These are phyloP conservation scores for Russula abietina DNA, from an alignment of 768 basidiomycete genomes.

Conservation along the genomic window DNA sequence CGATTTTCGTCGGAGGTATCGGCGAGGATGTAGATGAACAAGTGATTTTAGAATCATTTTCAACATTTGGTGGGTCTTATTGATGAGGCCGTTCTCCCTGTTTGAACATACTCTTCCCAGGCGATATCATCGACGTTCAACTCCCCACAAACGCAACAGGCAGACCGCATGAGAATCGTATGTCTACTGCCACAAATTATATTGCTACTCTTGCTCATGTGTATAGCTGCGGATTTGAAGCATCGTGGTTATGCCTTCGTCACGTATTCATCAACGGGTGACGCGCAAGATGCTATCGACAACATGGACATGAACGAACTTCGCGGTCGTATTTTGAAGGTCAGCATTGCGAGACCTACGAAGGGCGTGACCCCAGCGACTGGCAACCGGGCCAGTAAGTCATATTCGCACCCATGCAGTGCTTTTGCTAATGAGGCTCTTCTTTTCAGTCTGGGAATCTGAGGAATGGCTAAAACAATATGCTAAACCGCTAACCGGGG, in stretches of 20 bases:
- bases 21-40: constrained; percentile 79
- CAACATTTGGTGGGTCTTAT: constrained; percentile 71
- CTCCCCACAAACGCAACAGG: constrained; percentile 76
- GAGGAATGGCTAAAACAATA: constrained; percentile 89
- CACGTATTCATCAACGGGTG: constrained; percentile 69
- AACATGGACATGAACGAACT: constrained; percentile 97
- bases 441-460: constrained; percentile 81
- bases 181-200: constrained; percentile 20
- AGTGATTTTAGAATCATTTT: constrained; percentile 70
- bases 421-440: neutral
- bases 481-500: constrained; percentile 69
- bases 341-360: constrained; percentile 79
- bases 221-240: constrained; percentile 49
- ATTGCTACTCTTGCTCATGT: constrained; percentile 10
- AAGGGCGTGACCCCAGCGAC: constrained; percentile 56
- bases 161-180: constrained; percentile 56
- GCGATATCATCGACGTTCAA: constrained; percentile 89
- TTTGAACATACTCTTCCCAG: constrained; percentile 36
- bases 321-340: constrained; percentile 68
- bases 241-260: constrained; percentile 94
- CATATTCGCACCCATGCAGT: constrained; percentile 4
- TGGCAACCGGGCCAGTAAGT: constrained; percentile 73
- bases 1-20: constrained; percentile 78
- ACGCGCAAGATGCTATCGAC: constrained; percentile 96
- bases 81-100: neutral